Conservation (phyloP, 768 basidiomycete genomes). For the Naganishia vaughanmartiniae region DNA sequence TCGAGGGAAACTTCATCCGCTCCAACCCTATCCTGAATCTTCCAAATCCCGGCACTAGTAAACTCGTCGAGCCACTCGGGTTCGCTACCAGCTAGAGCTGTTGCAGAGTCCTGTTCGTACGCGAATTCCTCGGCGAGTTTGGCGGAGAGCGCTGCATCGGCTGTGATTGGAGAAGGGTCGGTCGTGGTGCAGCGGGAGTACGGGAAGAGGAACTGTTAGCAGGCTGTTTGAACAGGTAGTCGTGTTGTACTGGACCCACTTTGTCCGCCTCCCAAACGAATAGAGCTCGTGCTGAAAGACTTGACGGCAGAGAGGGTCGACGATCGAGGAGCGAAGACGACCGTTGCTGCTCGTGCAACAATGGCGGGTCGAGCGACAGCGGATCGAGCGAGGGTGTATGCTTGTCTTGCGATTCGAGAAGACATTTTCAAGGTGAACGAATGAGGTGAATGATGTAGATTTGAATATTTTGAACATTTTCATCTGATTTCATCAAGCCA, state of each 20-base stretch:
- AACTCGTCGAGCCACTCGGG: conserved; percentile 80
- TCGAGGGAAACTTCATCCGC: conserved; percentile 76
- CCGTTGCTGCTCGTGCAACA: conserved; percentile 14
- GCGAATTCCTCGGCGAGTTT: conserved; percentile 78
- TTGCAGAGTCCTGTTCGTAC: conserved; percentile 70
- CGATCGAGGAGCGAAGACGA: conserved; percentile 8
- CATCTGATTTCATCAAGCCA: no score
- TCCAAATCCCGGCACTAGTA: conserved; percentile 72
- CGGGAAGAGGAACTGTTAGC: neutral
- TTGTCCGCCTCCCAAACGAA: conserved; percentile 43
- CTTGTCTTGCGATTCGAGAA: conserved; percentile 4
- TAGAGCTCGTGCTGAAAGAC: conserved; percentile 36
- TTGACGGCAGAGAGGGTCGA: conserved; percentile 19
- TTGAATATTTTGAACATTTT: no score
- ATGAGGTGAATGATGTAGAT: neutral
- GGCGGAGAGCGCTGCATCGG: conserved; percentile 70
- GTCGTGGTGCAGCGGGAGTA: neutral
- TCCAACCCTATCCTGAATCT: conserved; percentile 68
- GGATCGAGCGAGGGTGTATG: conserved; percentile 17
- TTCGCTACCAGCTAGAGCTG: conserved; percentile 50
- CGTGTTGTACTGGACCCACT: conserved; percentile 32
- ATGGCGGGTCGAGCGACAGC: conserved; percentile 26
- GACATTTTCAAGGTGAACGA: conserved; percentile 1
- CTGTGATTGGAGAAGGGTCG: conserved; percentile 52
- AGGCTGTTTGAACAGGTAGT: neutral